Base-by-base conservation (phyloP, 2,329 filamentous ascomycete genomes). In the Fusarium xylarioides region DNA sequence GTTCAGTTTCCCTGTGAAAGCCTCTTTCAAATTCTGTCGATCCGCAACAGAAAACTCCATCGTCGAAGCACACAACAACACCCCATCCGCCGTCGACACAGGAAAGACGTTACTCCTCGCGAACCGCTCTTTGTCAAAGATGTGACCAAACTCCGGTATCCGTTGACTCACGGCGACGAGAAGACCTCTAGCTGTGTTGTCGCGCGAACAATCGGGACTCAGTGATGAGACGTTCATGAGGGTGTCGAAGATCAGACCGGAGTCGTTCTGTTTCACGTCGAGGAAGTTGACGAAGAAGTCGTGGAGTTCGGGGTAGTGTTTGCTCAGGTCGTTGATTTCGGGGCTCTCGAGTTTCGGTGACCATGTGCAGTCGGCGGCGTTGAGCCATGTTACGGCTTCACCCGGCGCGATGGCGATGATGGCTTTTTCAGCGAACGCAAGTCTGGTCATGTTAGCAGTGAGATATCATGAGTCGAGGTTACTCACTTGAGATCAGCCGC, bases 251-350 rank as follows among this genome's bases (percentile, higher is more conserved):
- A 74, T 63, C 1, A 74, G 28, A 5, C 75, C 73, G 4, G 68
- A 60, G 16, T 77, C 68, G 26, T 74, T 60, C 14, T 70, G 63
- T 28, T 72, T 61, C 26, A 77, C 46, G 15, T 44, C 52, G 21
- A 77, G 66, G 2, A 77, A 76, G 7, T 64, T 60, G 26, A 74
- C 71, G 16, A 77, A 77, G n/a, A 77, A 76, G 6, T 69, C 52
- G 38, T 73, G 60, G 4, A 77, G 62, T 8, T 77, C 71, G 5
- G 69, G 66, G 34, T 77, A 77, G 38, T 73, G 68, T 28, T 66
- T 71, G 43, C 74, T 77, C 28, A 77, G 8, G 18, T 73, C 70
- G 40, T 74, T 70, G 49, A 70, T 49, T 4, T 76, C 75, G 2
- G 63, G 55, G 5, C 63, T 74, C 21, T 65, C 64, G 4, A 76